Evolutionary conservation across 768 basidiomycete species (phyloP), one percentile per base, ranked within the genome.

Genomic region (Coprinopsis sp.): DNA sequence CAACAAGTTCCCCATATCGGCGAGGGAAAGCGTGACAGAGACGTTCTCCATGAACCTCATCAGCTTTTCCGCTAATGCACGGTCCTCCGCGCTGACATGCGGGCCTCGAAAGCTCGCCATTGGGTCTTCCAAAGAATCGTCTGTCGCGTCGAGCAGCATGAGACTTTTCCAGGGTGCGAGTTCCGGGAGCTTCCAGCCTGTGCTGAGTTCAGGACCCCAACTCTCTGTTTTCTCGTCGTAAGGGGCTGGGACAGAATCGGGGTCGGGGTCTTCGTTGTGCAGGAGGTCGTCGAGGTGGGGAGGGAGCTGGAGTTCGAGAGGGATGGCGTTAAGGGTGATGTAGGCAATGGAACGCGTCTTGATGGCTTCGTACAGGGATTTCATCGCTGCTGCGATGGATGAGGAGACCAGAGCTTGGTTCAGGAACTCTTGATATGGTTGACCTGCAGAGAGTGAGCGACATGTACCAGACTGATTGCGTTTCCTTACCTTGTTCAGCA

Each of bases 131-230:
- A 77, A 58, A n/a, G n/a, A n/a, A 22, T 73, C 77, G 13, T 73
- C 71, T 13, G 74, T 69, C 27, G 55, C 77, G 43, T 91, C 85
- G 13, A 95, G 59, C 13, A 92, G 74, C 5, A 98, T 66, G 13
- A 98, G 61, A 18, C 90, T 87, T 59, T 96, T 96, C 95, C 95
- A 98, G 4, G 95, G 94, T 13, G 81, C 73, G 19, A 97, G 73
- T 14, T 77, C 67, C 7, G 87, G 82, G 2, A 91, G 68, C 37
- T 74, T 73, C 85, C 85, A 91, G 2, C 87, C 87, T 46, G 81
- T 70, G 54, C 73, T 72, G 63, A 88, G 72, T 44, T 84, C 83
- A 29, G 71, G 73, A 14, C 83, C 85, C 87, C 89, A 88, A 6
- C 66, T 65, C 37, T 69, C 66, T 31, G 54, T 58, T 33, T 72